Conservation (phyloP, 805 yeast species). For the Kuraishia cidri region DNA sequence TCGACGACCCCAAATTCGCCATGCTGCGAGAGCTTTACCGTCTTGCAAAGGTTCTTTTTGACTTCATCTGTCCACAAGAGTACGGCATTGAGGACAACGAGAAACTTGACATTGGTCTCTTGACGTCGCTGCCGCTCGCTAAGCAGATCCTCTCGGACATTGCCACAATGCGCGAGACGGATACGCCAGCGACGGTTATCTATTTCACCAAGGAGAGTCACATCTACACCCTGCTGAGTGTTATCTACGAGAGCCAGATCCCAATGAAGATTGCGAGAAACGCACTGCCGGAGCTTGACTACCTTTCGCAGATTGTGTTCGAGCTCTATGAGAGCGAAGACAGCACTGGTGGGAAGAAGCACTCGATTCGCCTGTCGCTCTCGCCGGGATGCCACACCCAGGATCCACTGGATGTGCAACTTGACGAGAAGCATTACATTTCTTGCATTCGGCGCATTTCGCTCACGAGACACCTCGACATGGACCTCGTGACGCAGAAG, state of each 20-base stretch:
- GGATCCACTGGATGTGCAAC: slow-evolving; percentile 93
- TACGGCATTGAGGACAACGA: slow-evolving; percentile 95
- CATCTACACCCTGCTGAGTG: slow-evolving; percentile 86
- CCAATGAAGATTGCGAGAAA: slow-evolving; percentile 95
- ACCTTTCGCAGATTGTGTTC: slow-evolving; percentile 87
- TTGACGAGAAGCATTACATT: slow-evolving; percentile 93
- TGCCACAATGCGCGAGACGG: slow-evolving; percentile 66
- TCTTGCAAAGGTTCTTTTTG: slow-evolving; percentile 87
- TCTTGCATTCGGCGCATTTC: slow-evolving; percentile 90
- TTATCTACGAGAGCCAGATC: slow-evolving; percentile 82
- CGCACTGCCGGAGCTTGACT: slow-evolving; percentile 94
- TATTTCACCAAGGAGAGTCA: slow-evolving; percentile 97
- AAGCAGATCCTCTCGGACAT: slow-evolving; percentile 79
- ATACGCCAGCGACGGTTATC: slow-evolving; percentile 75
- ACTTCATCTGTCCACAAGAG: slow-evolving; percentile 97
- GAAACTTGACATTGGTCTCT: slow-evolving; percentile 88
- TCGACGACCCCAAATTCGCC: slow-evolving; percentile 74
- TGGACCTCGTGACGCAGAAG: slow-evolving; percentile 79
- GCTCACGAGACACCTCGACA: slow-evolving; percentile 86
- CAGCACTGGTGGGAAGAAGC: slow-evolving; percentile 63
- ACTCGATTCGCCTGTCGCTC: slow-evolving; percentile 82
- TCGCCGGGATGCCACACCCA: slow-evolving; percentile 98
- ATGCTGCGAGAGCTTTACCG: slow-evolving; percentile 82
- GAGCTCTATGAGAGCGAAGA: slow-evolving; percentile 84
- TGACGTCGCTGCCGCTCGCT: slow-evolving; percentile 91